phyloP scores from a whole-genome alignment of 1,139 yeast species.

The Barnettozyma hawaiiensis region DNA sequence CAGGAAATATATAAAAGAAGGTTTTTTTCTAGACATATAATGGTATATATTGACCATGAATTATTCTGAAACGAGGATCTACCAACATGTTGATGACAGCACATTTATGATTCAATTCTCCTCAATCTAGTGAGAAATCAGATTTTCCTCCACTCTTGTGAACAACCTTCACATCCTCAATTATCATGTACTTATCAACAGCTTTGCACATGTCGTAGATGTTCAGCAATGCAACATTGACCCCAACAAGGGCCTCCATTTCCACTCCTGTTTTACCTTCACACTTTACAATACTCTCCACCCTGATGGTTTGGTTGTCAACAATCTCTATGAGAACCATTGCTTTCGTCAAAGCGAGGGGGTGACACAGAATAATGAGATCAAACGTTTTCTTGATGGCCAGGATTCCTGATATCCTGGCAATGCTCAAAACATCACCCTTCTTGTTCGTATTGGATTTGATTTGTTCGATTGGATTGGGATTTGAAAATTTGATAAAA shows the following conservation, averaged over 20 bases:
- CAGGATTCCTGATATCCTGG: constrained; percentile 46
- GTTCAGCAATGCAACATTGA: constrained; percentile 36
- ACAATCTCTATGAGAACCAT: constrained; percentile 27
- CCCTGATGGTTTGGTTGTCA: constrained; percentile 22
- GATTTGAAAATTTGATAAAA: constrained; percentile 32
- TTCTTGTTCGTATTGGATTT: constrained; percentile 35
- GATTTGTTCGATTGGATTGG: constrained; percentile 29
- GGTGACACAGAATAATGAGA: constrained; percentile 46
- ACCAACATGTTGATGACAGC: no score
- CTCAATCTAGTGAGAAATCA: constrained; percentile 16
- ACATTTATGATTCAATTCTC: neutral
- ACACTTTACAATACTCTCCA: constrained; percentile 36
- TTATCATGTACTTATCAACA: constrained; percentile 41
- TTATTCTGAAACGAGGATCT: no score
- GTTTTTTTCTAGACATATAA: no score
- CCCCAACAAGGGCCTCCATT: constrained; percentile 48
- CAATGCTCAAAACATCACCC: constrained; percentile 44
- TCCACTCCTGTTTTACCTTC: constrained; percentile 48
- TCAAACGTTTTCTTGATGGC: constrained; percentile 41
- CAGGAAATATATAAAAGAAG: no score
- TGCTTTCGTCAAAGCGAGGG: constrained; percentile 37
- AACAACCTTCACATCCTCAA: constrained; percentile 33
- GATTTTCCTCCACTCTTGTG: constrained; percentile 38
- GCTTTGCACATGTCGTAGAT: constrained; percentile 54
- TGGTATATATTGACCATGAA: no score